Percentiles rank a stretch among this genome's conserved stretches.
Conservation (phyloP, 805 yeast species). For the Candida krabiensis region DNA sequence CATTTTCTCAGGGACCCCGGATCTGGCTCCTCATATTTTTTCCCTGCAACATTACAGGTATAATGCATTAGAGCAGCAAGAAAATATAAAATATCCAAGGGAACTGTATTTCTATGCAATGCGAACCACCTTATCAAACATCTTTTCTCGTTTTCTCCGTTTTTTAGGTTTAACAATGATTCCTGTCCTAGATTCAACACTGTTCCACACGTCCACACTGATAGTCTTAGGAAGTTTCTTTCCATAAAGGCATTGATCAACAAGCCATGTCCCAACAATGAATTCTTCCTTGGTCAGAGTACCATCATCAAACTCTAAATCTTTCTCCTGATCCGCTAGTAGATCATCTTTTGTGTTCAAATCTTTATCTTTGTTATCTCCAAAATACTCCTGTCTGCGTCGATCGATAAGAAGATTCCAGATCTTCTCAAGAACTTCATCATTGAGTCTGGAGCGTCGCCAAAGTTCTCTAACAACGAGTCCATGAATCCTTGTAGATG, state of each 20-base stretch:
- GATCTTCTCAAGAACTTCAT: slow-evolving; percentile 57
- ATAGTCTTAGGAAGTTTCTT: slow-evolving; percentile 78
- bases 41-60: too few relatives aligned
- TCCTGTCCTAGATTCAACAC: slow-evolving; percentile 47
- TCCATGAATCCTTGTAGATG: slow-evolving; percentile 44
- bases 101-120: too few relatives aligned
- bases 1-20: slow-evolving; percentile 10
- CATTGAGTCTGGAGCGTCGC: slow-evolving; percentile 73
- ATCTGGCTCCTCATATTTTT: too few relatives aligned
- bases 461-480: slow-evolving; percentile 76
- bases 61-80: too few relatives aligned
- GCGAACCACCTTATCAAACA: slow-evolving; percentile 23
- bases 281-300: slow-evolving; percentile 78
- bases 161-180: slow-evolving; percentile 18
- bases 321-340: slow-evolving; percentile 29
- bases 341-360: slow-evolving; percentile 1
- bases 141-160: slow-evolving; percentile 19
- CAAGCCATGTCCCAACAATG: slow-evolving; percentile 96
- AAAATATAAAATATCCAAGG: too few relatives aligned
- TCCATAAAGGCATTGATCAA: slow-evolving; percentile 94
- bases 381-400: slow-evolving; percentile 46
- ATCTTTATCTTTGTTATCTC: slow-evolving; percentile 1
- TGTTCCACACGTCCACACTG: slow-evolving; percentile 74
- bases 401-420: slow-evolving; percentile 69
- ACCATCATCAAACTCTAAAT: slow-evolving; percentile 74